phyloP scores from a whole-genome alignment of 1,284 basidiomycete genomes.

The Puccinia horiana region DNA sequence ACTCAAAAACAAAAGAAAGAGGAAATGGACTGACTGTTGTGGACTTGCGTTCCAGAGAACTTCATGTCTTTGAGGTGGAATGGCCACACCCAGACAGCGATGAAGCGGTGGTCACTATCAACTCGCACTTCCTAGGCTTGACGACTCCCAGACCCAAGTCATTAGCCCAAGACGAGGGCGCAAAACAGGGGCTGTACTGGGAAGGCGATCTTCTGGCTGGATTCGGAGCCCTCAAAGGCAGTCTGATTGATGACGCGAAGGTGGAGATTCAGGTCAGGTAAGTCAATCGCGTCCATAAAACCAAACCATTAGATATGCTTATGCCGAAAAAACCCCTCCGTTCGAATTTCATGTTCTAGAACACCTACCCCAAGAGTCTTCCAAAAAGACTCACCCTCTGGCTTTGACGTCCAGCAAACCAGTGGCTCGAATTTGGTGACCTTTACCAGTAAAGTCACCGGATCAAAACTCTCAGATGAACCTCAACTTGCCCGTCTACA shows the following conservation, averaged over 20 bases:
- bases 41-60: not conserved
- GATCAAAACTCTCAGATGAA: slow-evolving; percentile 55
- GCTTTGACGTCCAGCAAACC: slow-evolving; percentile 37
- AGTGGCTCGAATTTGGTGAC: slow-evolving; percentile 21
- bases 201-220: slow-evolving; percentile 49
- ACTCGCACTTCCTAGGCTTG: slow-evolving; percentile 27
- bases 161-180: slow-evolving; percentile 28
- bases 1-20: not conserved
- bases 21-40: not conserved
- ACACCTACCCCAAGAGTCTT: slow-evolving; percentile 36
- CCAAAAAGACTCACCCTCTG: slow-evolving; percentile 6
- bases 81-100: slow-evolving; percentile 25
- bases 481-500: slow-evolving; percentile 74
- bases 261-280: slow-evolving; percentile 47
- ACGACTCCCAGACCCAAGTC: slow-evolving; percentile 35
- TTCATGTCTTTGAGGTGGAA: slow-evolving; percentile 31
- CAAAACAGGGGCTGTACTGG: slow-evolving; percentile 44
- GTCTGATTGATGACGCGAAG: slow-evolving; percentile 20
- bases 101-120: slow-evolving; percentile 30
- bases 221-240: slow-evolving; percentile 37
- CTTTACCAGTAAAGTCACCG: slow-evolving; percentile 20
- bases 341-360: not conserved
- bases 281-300: not conserved
- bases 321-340: not conserved
- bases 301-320: not conserved